Percentiles rank a stretch among this genome's conserved stretches.
Conservation (phyloP, 345 rosid species). For the Erodium maritimum region DNA sequence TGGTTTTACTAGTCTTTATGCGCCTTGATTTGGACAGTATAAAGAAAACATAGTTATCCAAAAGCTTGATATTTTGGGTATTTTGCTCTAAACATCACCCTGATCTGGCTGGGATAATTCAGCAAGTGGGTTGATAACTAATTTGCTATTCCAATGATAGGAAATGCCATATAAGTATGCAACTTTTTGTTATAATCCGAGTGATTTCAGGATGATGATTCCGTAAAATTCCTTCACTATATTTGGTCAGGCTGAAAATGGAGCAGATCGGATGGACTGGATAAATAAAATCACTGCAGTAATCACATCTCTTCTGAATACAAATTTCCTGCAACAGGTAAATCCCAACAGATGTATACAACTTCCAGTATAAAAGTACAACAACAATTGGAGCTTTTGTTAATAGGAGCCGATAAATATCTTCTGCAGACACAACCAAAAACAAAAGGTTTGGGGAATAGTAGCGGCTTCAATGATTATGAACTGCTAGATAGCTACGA, state of each 20-base stretch:
- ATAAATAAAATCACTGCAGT: constrained; percentile 61
- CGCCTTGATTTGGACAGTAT: neutral
- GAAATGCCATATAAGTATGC: too few species aligned
- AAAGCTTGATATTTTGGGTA: neutral
- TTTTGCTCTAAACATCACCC: neutral
- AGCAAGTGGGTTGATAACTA: neutral
- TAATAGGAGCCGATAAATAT: constrained; percentile 7
- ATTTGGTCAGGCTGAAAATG: constrained; percentile 67
- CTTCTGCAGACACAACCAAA: constrained; percentile 35
- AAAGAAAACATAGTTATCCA: neutral
- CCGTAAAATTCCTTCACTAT: neutral
- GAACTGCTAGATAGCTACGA: constrained; percentile 15
- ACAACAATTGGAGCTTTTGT: constrained; percentile 3
- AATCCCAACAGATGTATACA: constrained; percentile 4
- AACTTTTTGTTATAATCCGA: neutral
- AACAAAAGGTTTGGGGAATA: constrained; percentile 22
- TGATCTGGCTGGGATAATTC: neutral
- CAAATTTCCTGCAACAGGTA: constrained; percentile 65
- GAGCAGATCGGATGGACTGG: constrained; percentile 80
- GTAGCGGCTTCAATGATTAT: constrained; percentile 19
- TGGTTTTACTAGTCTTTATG: too few species aligned
- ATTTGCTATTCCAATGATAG: neutral
- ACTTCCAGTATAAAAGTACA: neutral
- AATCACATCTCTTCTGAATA: constrained; percentile 59
- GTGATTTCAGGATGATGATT: neutral